Evolutionary conservation across 1,284 basidiomycete genomes (phyloP), one percentile per base, ranked within the genome.

Genomic region (Calocybe gambosa): DNA sequence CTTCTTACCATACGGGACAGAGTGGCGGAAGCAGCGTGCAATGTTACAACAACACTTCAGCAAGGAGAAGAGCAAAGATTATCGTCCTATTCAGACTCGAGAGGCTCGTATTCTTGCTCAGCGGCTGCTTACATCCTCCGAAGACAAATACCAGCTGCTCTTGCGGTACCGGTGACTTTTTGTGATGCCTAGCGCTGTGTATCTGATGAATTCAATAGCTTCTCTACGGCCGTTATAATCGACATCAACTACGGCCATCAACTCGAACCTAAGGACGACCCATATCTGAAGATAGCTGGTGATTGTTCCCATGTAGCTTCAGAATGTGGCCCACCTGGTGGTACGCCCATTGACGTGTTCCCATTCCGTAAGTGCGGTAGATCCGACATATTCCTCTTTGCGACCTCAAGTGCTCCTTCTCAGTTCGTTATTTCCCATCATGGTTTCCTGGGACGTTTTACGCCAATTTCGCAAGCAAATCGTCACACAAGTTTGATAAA

Each of bases 371-470:
- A 34, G 46, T 23, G 21, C 21, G 7, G 21, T n/a, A n/a, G n/a
- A n/a, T n/a, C n/a, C 21, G 21, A 23, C 7, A 23, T 45, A 10
- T 7, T 19, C n/a, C 12, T 12, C 5, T 34, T 46, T 58, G 5
- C 58, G 56, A 8, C 53, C 54, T 2, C 58, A 56, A 57, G 53
- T 58, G 19, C 57, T 57, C 21, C 7, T 23, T 23, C 21, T 23
- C 7, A 23, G 21, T 23, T 23, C 21, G 21, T 23, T 23, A 23
- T 7, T 23, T 23, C 7, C 21, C 21, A 23, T 23, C 21, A 3
- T 23, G 21, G 21, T 23, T 23, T 7, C 21, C 13, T 16, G 57
- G 57, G 5, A 53, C 51, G 8, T 47, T 51, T 29, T 55, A 53
- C 36, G 57, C 53, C 16, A 21, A 15, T 10, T 25, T 39, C 9